A percentile compares a stretch with the other conserved stretches of the same genome.
These are phyloP conservation scores for Marchantia paleacea DNA, from an alignment of 225 moss, liverwort and hornwort genomes.

Conservation along the genomic window DNA sequence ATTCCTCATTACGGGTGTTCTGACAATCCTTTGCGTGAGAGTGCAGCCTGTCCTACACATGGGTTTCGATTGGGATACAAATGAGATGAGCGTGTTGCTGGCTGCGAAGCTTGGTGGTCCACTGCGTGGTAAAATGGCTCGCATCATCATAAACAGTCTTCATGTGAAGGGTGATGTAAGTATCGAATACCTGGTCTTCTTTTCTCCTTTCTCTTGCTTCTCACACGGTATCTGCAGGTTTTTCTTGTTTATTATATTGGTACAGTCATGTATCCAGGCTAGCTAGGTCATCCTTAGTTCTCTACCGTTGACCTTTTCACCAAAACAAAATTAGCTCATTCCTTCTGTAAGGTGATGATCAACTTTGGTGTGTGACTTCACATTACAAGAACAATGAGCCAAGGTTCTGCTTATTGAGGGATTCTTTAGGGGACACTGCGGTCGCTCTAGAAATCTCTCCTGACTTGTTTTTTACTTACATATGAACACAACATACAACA, in stretches of 20 bases:
- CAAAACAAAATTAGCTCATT: no score
- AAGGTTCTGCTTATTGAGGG: no score
- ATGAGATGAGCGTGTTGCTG: constrained; percentile 89
- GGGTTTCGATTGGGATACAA: constrained; percentile 93
- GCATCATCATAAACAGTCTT: constrained; percentile 81
- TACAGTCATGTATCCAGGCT: not conserved
- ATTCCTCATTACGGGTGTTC: not conserved
- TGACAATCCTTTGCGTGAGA: constrained; percentile 1
- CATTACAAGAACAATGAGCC: no score
- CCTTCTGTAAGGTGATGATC: no score
- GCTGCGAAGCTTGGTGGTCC: constrained; percentile 90
- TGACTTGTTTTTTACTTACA: no score
- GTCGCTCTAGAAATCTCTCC: no score
- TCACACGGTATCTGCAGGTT: not conserved
- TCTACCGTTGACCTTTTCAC: no score
- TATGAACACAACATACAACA: no score
- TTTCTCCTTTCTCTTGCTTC: not conserved
- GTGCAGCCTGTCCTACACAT: constrained; percentile 84
- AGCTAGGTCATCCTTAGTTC: not conserved
- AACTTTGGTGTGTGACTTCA: no score
- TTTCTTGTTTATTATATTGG: not conserved
- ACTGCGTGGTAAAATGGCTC: constrained; percentile 82
- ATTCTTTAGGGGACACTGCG: no score
- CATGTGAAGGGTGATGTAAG: constrained; percentile 95
- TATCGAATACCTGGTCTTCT: constrained; percentile 4